Base-by-base conservation (phyloP, 1,284 basidiomycete species). In the Apiotrichum sp. region DNA sequence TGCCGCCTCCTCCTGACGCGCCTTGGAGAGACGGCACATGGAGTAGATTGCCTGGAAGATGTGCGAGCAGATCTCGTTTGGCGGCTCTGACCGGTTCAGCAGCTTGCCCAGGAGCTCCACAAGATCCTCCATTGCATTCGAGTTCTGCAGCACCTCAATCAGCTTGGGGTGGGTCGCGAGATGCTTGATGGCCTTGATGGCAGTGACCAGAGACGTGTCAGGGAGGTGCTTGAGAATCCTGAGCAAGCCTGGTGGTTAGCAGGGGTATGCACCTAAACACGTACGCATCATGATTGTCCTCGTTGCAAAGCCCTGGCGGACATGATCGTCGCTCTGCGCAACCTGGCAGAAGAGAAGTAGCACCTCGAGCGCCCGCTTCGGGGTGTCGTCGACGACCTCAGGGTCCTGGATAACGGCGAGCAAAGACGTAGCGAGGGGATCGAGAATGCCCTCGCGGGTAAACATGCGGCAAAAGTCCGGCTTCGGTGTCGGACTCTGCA, bases 391-490 rank as follows among this genome's bases (percentile, higher is more conserved):
- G 2, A 85, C 83, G 2, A 83, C 76, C 13, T 84, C 80, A 52
- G 84, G 85, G 16, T 83, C 82, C 3, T 83, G 82, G 80, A 93
- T 88, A 53, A 97, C 88, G 64, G 89, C 88, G 52, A 95, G 79
- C 41, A 98, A 76, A 0, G 93, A 93, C 0, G 87, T 86, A 0
- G 93, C 92, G 1, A 98, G 78, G 0, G 95, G 95, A 64, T 97
- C 93, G 39, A 97, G 80, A 5, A 98, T 80, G 14, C 93, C 93
- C 75, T 97, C 95, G 31, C 91, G 84, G 35, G 96, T 92, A 77
- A 98, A 93, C 89, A 98, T 96, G 14, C 95, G 84, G 71, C 93
- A 98, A 71, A 98, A 97, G 75, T 98, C 95, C 70, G 95, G 97
- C 68, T 96, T 90, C 7, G 93, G 93, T 7, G 93, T 96, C 1